A percentile compares a stretch with the other conserved stretches of the same genome.
These are phyloP conservation scores for Trebouxia sp. DNA, from an alignment of 139 green algal genomes.

Conservation along the genomic window DNA sequence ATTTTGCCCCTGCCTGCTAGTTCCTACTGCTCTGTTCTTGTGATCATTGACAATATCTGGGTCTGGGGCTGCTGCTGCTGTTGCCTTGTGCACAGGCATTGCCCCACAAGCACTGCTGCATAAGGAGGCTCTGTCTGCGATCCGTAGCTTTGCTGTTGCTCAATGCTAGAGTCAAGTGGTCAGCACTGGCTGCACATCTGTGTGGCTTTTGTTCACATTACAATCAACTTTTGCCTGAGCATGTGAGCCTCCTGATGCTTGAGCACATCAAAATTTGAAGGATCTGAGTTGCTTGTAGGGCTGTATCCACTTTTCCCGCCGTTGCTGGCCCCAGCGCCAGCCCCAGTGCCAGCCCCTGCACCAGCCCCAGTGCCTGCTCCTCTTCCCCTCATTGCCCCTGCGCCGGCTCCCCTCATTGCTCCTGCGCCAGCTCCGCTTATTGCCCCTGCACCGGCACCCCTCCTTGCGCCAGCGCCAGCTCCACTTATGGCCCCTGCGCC, in stretches of 20 bases:
- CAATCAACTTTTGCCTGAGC: not conserved
- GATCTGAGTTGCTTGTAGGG: not conserved
- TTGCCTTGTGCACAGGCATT: too few species aligned
- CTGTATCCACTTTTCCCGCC: not conserved
- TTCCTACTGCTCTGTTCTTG: not conserved
- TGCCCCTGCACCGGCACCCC: slow-evolving; percentile 12
- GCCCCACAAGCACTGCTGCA: too few species aligned
- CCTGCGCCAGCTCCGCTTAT: not conserved
- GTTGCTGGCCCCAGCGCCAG: not conserved
- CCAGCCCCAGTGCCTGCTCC: not conserved
- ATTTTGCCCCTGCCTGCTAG: not conserved
- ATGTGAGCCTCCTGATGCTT: not conserved
- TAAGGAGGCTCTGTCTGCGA: too few species aligned
- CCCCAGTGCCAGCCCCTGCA: not conserved
- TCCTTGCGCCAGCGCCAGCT: not conserved
- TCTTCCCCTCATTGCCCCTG: not conserved
- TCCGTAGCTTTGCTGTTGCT: too few species aligned
- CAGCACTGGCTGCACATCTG: too few species aligned
- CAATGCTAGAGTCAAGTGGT: too few species aligned
- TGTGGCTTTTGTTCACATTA: too few species aligned
- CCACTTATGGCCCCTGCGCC: slow-evolving; percentile 4
- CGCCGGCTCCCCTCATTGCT: slow-evolving; percentile 1
- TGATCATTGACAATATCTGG: not conserved
- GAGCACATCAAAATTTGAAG: not conserved
- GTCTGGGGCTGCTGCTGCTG: not conserved